phyloP scores from a whole-genome alignment of 345 rosid species.

The Diplotaxis tenuifolia region DNA sequence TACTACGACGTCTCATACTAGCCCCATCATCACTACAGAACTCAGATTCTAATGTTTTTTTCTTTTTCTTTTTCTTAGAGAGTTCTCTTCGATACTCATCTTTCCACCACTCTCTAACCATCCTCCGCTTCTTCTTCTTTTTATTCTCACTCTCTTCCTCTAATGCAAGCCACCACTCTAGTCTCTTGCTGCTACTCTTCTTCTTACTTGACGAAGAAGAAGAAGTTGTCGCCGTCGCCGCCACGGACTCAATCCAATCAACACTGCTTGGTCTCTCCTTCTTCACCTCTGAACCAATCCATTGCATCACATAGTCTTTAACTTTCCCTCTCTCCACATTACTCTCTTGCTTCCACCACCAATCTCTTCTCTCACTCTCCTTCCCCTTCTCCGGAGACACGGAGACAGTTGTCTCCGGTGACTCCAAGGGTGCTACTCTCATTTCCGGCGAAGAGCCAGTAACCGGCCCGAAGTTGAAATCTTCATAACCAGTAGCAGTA shows the following conservation, averaged over 20 bases:
- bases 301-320: slow-evolving; percentile 92
- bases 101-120: slow-evolving; percentile 97
- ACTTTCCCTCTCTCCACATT: slow-evolving; percentile 47
- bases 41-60: slow-evolving; percentile 40
- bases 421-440: background rate
- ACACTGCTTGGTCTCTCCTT: slow-evolving; percentile 65
- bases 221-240: slow-evolving; percentile 22
- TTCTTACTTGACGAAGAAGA: slow-evolving; percentile 18
- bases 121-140: slow-evolving; percentile 57
- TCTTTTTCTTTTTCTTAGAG: slow-evolving; percentile 53
- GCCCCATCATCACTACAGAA: slow-evolving; percentile 33
- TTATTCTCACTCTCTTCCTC: slow-evolving; percentile 64
- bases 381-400: slow-evolving; percentile 43
- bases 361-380: slow-evolving; percentile 44
- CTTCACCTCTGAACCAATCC: slow-evolving; percentile 87
- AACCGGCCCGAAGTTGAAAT: background rate
- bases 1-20: slow-evolving; percentile 54
- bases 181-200: slow-evolving; percentile 49
- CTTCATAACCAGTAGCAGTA: slow-evolving; percentile 44
- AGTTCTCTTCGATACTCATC: slow-evolving; percentile 90
- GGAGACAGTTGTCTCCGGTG: slow-evolving; percentile 13
- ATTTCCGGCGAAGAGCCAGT: slow-evolving; percentile 50
- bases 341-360: slow-evolving; percentile 77
- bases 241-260: slow-evolving; percentile 53
- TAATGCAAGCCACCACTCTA: slow-evolving; percentile 92